Base-by-base conservation (phyloP, 345 rosid genomes). In the Theobroma cacao region DNA sequence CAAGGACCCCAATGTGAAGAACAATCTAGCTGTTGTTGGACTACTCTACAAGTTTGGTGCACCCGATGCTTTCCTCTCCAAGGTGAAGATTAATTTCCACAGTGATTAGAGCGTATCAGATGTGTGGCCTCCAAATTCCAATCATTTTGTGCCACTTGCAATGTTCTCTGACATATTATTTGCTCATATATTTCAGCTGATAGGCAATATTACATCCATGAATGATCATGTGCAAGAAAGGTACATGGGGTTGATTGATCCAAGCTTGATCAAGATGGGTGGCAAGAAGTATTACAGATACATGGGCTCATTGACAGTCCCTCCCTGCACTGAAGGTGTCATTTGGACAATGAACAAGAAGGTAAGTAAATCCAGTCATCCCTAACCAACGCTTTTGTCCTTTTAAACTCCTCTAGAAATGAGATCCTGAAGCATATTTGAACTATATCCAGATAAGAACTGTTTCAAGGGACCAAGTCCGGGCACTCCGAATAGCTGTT, bases 261-360 rank as follows among this genome's bases (percentile, higher is more conserved):
- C 98, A 20, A 75, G 68, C 22, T 77, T 83, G 9, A 83, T 91
- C 8, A 86, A 78, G 77, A 76, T 84, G 82, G 84, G 81, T 43
- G 92, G 94, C 77, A 83, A 74, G 40, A 82, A 74, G 26, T 88
- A 87, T 71, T 93, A 88, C 76, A 89, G 91, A 78, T 93, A 94
- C 75, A 62, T 76, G 31, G 98, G 98, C 50, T 94, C 98, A 1
- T 93, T 94, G 62, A 90, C 98, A 1, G 82, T 86, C 41, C 95
- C 98, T 81, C 98, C 98, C 63, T 94, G 98, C 80, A 86, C 95
- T 0, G 88, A 94, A 88, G 90, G 88, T 75, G 95, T 94, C 72
- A 81, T 78, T 67, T 90, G 98, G 98, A 88, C 78, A 75, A 85
- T 93, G 71, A 72, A 84, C 85, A 79, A 74, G 70, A 80, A 86